Evolutionary conservation across 306 rosid species (phyloP).

Genomic region (Urtica urens): DNA sequence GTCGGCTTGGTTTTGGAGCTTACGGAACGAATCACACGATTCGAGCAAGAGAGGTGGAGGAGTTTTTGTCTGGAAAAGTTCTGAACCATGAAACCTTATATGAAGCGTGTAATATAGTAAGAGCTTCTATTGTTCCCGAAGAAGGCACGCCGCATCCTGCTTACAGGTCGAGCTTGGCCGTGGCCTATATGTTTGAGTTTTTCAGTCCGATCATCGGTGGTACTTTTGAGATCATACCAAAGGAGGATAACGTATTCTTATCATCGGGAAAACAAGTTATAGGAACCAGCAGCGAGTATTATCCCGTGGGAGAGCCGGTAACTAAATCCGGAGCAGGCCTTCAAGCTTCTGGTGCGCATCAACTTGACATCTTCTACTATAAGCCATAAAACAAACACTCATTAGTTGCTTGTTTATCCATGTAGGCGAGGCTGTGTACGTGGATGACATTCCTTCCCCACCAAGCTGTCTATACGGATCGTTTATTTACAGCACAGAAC

Average conservation of each 20-base stretch:
- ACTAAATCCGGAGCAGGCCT: constrained; percentile 61
- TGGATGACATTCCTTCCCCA: constrained; percentile 91
- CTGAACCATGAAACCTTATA: constrained; percentile 35
- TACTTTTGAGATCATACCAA: constrained; percentile 18
- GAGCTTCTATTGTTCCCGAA: constrained; percentile 39
- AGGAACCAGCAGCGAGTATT: constrained; percentile 31
- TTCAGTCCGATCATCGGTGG: constrained; percentile 39
- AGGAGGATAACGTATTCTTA: constrained; percentile 21
- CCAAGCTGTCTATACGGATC: constrained; percentile 68
- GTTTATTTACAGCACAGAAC: constrained; percentile 54
- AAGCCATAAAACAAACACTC: too few species aligned
- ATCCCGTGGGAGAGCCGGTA: constrained; percentile 63
- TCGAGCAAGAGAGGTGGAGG: constrained; percentile 65
- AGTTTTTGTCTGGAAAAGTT: constrained; percentile 47
- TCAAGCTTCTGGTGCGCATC: constrained; percentile 87
- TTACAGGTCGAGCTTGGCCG: constrained; percentile 69
- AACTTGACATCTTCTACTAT: too few species aligned
- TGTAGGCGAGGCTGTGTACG: constrained; percentile 86
- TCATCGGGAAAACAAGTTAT: constrained; percentile 61
- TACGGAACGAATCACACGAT: constrained; percentile 58
- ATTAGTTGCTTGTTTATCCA: too few species aligned
- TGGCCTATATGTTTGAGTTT: constrained; percentile 65
- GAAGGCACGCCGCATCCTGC: constrained; percentile 39
- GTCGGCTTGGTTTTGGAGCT: constrained; percentile 69
- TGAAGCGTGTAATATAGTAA: constrained; percentile 47